A percentile compares a stretch with the other conserved stretches of the same genome.
phyloP scores from a whole-genome alignment of 768 basidiomycete species.

The Thelephora aurantiotincta region DNA sequence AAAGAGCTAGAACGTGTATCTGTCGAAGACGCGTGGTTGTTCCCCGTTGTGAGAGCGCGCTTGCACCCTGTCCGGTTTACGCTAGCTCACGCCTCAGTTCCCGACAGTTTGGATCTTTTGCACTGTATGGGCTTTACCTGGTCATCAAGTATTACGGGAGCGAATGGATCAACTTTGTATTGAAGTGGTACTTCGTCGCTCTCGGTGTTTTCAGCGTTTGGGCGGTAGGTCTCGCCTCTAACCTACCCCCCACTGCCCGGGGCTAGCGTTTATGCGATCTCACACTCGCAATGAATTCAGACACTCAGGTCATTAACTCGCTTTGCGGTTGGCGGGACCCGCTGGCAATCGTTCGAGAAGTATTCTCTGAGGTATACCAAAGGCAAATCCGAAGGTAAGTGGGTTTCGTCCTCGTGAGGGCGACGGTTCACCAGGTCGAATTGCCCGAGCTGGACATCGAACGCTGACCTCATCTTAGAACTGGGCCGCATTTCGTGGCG shows the following conservation, averaged over 20 bases:
- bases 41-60: slow-evolving; percentile 47
- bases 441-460: slow-evolving; percentile 8
- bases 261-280: not conserved
- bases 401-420: too few relatives aligned
- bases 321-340: slow-evolving; percentile 30
- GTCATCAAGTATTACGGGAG: slow-evolving; percentile 64
- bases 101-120: slow-evolving; percentile 50
- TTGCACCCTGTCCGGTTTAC: not conserved
- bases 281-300: slow-evolving; percentile 17
- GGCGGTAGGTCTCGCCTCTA: slow-evolving; percentile 33
- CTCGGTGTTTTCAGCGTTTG: slow-evolving; percentile 54
- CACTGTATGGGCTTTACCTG: slow-evolving; percentile 53
- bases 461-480: slow-evolving; percentile 17
- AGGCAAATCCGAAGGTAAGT: slow-evolving; percentile 27
- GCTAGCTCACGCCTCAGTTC: not conserved
- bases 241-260: not conserved
- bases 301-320: slow-evolving; percentile 35
- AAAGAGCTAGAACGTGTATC: slow-evolving; percentile 46
- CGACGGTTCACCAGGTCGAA: slow-evolving; percentile 1
- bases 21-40: slow-evolving; percentile 56
- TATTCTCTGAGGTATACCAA: slow-evolving; percentile 29
- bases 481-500: slow-evolving; percentile 30
- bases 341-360: slow-evolving; percentile 45
- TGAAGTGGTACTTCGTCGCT: slow-evolving; percentile 64
- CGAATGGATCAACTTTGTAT: slow-evolving; percentile 71